Base-by-base conservation (phyloP, 345 rosid genomes). In the Nephelium lappaceum region DNA sequence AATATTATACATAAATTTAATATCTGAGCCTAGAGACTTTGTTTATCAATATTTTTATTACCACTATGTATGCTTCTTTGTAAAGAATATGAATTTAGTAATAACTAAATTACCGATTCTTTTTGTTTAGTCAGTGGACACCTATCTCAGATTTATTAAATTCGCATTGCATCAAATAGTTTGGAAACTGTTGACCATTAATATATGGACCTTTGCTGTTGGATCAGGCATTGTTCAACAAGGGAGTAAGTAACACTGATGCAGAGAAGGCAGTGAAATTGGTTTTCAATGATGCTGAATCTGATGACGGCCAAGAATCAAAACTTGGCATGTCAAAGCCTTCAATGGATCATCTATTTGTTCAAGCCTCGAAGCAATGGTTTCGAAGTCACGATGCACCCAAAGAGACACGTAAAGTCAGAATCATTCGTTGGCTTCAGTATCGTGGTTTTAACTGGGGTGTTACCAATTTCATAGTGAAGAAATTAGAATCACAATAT, bases 341-440 rank as follows among this genome's bases (percentile, higher is more conserved):
- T 81, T 84, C 92, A 1, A 67, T 90, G 86, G 94, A 95, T 79
- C 93, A 87, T 76, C 88, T 92, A 25, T 80, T 88, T 78, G 78
- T 80, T 84, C 95, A 91, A 80, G 88, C 92, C 73, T 86, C 93
- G 0, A 90, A 92, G 84, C 93, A 92, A 72, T 92, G 95, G 98
- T 69, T 78, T 73, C 88, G 89, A 83, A 87, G 93, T 65, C 85
- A 75, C 66, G 89, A 92, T 78, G 88, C 82, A 19, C 83, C 98
- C 11, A 67, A 69, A 65, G 95, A 93, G 75, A 91, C 83, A 19
- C 95, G 92, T 31, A 93, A 92, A 83, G 69, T 91, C 69, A 92
- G 97, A 86, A 87, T 95, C 12, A 79, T 95, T 41, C 83, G 93
- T 79, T 93, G 98, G 98, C 98, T 93, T 77, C 98, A 93, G 85